These are phyloP conservation scores for Paraphaeosphaeria minitans DNA, from an alignment of 2,329 filamentous ascomycete species.

Conservation along the genomic window DNA sequence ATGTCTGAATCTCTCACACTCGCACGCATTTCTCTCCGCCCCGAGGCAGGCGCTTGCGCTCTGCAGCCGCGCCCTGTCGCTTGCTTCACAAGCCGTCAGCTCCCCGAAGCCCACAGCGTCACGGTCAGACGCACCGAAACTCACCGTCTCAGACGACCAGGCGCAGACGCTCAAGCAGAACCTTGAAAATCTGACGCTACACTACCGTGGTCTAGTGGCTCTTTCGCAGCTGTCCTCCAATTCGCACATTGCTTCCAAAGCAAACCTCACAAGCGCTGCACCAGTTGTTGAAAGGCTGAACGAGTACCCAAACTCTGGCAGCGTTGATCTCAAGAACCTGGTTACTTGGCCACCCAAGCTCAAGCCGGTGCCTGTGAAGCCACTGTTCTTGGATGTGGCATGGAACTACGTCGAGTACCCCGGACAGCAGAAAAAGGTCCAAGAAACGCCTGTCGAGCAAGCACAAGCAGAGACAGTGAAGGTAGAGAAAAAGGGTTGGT, in stretches of 20 bases:
- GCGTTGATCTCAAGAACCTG: slow-evolving; percentile 75
- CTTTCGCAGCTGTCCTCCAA: slow-evolving; percentile 68
- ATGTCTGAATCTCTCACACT: slow-evolving; percentile 84
- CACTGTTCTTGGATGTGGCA: slow-evolving; percentile 92
- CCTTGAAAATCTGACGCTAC: slow-evolving; percentile 74
- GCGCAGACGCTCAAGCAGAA: slow-evolving; percentile 64
- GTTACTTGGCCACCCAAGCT: slow-evolving; percentile 87
- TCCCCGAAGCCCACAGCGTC: slow-evolving; percentile 45
- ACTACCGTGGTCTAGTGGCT: slow-evolving; percentile 84
- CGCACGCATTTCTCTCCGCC: slow-evolving; percentile 75
- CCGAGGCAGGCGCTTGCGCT: slow-evolving; percentile 84
- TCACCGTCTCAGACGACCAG: slow-evolving; percentile 68
- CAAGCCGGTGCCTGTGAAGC: slow-evolving; percentile 86
- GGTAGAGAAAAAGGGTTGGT: slow-evolving; percentile 56
- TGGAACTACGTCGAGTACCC: slow-evolving; percentile 98
- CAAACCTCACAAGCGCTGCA: slow-evolving; percentile 49
- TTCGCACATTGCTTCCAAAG: slow-evolving; percentile 54
- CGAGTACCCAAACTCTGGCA: slow-evolving; percentile 71
- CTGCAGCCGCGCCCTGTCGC: slow-evolving; percentile 71
- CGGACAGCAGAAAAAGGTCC: slow-evolving; percentile 54
- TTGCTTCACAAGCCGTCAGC: slow-evolving; percentile 60
- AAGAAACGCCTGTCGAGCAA: slow-evolving; percentile 36
- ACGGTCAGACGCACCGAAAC: slow-evolving; percentile 61
- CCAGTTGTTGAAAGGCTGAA: slow-evolving; percentile 77
- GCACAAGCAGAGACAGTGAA: slow-evolving; percentile 31